Evolutionary conservation across 805 yeast species (phyloP), one percentile per base, ranked within the genome.

Genomic region (Zygoascus ofunaensis): DNA sequence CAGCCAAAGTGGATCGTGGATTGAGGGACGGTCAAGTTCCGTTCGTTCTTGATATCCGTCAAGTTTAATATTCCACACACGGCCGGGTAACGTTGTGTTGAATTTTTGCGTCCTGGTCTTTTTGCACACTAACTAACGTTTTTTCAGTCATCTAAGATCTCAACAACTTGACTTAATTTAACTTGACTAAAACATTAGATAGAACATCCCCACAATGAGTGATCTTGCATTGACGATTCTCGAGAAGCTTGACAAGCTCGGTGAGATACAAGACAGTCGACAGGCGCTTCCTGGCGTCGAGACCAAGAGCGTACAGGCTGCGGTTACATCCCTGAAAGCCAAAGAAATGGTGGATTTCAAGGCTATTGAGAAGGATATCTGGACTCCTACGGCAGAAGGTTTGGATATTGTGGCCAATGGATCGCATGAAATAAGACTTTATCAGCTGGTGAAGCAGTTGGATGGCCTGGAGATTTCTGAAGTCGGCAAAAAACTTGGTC

Each of bases 391-490:
- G 10, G 66, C 64, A 8, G 98, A 92, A 69, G 97, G 94, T 40
- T 65, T 76, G 54, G 89, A 84, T 36, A 83, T 89, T 48, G 73
- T 85, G 15, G 63, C 65, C 12, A 68, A 83, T 44, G 98, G 98
- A 5, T 86, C 97, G 26, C 97, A 92, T 58, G 98, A 92, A 68
- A 76, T 74, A 57, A 77, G 94, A 54, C 72, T 92, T 39, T 73
- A 86, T 51, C 72, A 76, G 43, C 85, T 58, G 60, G 87, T 92
- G 37, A 74, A 78, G 55, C 70, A 81, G 39, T 65, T 89, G 41
- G 94, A 83, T 46, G 87, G 90, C 32, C 72, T 92, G 56, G 85
- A 83, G 59, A 80, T 92, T 55, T 62, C 82, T 20, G 97, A 90
- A 17, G 65, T 68, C 30, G 57, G 56, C 41, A 61, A 79, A 45